These are phyloP conservation scores for Wallacemonas sp. DNA, from an alignment of 208 protist genomes.

Conservation along the genomic window DNA sequence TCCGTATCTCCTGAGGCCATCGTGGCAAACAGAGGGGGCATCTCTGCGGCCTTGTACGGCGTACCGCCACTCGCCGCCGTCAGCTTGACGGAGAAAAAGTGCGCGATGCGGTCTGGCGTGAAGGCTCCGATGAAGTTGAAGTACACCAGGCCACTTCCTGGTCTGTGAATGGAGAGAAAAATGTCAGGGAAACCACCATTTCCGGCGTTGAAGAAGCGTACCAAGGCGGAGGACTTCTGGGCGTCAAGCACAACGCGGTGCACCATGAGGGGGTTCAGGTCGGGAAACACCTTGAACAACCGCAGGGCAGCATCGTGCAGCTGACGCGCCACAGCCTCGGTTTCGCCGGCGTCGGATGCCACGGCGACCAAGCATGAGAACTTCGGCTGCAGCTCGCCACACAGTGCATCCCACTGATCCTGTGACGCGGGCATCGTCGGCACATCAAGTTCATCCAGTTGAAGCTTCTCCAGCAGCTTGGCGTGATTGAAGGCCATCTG, in stretches of 20 bases:
- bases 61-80: constrained; percentile 17
- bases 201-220: constrained; percentile 29
- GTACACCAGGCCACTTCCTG: constrained; percentile 17
- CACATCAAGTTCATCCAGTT: not conserved
- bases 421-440: constrained; percentile 20
- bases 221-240: constrained; percentile 15
- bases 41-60: constrained; percentile 25
- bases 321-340: not conserved
- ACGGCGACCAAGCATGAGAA: constrained; percentile 35
- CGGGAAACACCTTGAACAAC: constrained; percentile 1
- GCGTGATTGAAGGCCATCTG: too few relatives aligned
- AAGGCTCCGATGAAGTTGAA: constrained; percentile 39
- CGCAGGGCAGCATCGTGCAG: not conserved
- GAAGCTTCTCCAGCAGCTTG: too few relatives aligned
- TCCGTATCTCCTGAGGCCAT: not conserved
- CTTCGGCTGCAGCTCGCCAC: constrained; percentile 18
- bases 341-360: not conserved
- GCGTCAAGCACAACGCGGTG: constrained; percentile 33
- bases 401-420: constrained; percentile 24
- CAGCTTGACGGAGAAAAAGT: constrained; percentile 24
- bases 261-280: not conserved
- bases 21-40: constrained; percentile 20
- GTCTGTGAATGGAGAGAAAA: constrained; percentile 17
- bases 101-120: constrained; percentile 25
- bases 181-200: constrained; percentile 34